These are phyloP conservation scores for Plicaturopsis crispa DNA, from an alignment of 768 basidiomycete genomes.

Conservation along the genomic window DNA sequence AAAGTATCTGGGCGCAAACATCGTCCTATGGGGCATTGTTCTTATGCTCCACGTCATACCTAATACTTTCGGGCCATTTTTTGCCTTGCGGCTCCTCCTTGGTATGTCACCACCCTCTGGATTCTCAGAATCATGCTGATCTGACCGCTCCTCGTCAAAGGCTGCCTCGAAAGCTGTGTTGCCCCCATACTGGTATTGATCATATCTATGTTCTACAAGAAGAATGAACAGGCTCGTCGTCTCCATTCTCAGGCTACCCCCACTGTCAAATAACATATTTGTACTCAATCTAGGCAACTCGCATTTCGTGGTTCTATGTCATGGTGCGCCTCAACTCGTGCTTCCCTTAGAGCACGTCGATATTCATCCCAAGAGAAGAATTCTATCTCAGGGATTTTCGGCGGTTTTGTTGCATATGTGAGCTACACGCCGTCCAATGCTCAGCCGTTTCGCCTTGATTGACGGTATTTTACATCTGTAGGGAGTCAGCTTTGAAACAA, in stretches of 20 bases:
- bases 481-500: constrained; percentile 50
- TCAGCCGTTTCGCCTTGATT: too few relatives aligned
- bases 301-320: constrained; percentile 63
- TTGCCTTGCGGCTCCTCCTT: constrained; percentile 51
- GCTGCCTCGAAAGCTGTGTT: constrained; percentile 63
- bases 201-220: constrained; percentile 64
- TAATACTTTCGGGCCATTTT: constrained; percentile 52
- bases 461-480: constrained; percentile 15
- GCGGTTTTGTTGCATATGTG: constrained; percentile 60
- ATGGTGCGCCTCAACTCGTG: constrained; percentile 32
- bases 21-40: constrained; percentile 50
- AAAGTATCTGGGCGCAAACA: constrained; percentile 44
- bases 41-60: constrained; percentile 54
- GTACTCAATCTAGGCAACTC: constrained; percentile 32
- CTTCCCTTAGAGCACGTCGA: background rate
- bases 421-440: too few relatives aligned
- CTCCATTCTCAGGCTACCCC: too few relatives aligned
- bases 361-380: constrained; percentile 29
- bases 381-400: constrained; percentile 49
- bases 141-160: constrained; percentile 28
- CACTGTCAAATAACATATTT: background rate
- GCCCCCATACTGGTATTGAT: constrained; percentile 55
- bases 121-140: background rate
- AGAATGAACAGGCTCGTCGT: constrained; percentile 47
- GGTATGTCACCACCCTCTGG: too few relatives aligned